Base-by-base conservation (phyloP, 2,329 filamentous ascomycete species). In the Pseudogymnoascus sp. region DNA sequence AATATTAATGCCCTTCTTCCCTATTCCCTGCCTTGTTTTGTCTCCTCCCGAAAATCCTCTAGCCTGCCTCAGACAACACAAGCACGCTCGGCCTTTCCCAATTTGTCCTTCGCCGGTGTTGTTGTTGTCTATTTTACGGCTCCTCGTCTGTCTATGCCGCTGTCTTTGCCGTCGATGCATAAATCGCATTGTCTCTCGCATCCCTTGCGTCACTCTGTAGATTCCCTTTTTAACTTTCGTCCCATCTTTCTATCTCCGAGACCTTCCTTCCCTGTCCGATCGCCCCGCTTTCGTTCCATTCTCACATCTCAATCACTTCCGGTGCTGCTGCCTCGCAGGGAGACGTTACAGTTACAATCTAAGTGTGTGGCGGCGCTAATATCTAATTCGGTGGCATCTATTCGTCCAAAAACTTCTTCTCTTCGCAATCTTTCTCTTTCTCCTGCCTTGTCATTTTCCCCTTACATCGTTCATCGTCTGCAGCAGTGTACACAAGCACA, bases 251-350 rank as follows among this genome's bases (percentile, higher is more conserved):
- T 26, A n/a, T 19, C 47, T 57, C 47, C 47, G 47, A 57, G 26
- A 57, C 47, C 47, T 57, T 57, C 47, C 47, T 33, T 33, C 47
- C 47, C 6, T 57, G 26, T 57, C 47, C 26, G 47, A 57, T 57
- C 47, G 47, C 47, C 47, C 47, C 47, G n/a, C 47, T 57, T 57
- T 57, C 47, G 47, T 57, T 57, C 47, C 47, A 57, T 57, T 57
- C 47, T 57, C 47, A 57, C 47, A 57, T 57, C 47, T 57, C 47
- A 33, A 57, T 57, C 47, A 57, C 47, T 31, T 31, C 47, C 2
- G 47, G 47, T 11, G 26, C 19, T 11, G 26, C 19, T 19, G 42
- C 47, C 26, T 57, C 47, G 47, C 13, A 57, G 19, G 26, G 47
- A 57, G 47, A 11, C 26, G 26, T 57, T 57, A 57, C 17, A 33